Evolutionary conservation across 2,329 filamentous ascomycete species (phyloP), one percentile per base, ranked within the genome.

Genomic region (Aspergillus sp.): DNA sequence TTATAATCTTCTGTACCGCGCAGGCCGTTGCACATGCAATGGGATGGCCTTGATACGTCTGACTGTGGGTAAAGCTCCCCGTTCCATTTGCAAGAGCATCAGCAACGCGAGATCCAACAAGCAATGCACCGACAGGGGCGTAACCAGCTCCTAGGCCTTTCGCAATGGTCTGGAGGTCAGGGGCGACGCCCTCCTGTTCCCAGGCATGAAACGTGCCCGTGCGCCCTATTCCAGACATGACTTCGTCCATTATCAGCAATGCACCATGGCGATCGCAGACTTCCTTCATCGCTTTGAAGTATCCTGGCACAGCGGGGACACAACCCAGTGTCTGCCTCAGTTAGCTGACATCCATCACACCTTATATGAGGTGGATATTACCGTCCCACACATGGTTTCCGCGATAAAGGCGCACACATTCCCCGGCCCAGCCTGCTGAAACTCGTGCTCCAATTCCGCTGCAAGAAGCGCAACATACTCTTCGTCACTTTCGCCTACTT

Each of bases 181-280:
- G 83, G 1, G 77, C 74, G 1, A 84, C 76, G 4, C 71, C 77
- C 55, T 83, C 78, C 45, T 83, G 76, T 57, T 85, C 77, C 81
- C 81, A 85, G 1, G 82, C 83, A 60, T 85, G 82, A 4, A 83
- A 68, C 0, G 78, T 80, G 1, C 82, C 83, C 0, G 75, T 77
- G 2, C 83, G 76, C 3, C 83, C 83, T 72, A 81, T 80, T 5
- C 83, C 83, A 53, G 78, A 83, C 83, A 86, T 85, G 51, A 86
- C 76, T 49, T 76, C 74, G 32, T 73, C 71, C 4, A 74, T 41
- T 3, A 74, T 63, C 5, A 86, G 74, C 2, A 87, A 75, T 0
- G 81, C 80, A 2, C 81, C 82, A 56, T 86, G 73, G 54, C 79
- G 79, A 20, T 82, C 75, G 66, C 85, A 87, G 0, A 88, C 74